These are phyloP conservation scores for Plectranthus barbatus DNA, from an alignment of 257 asterid genomes.

Conservation along the genomic window DNA sequence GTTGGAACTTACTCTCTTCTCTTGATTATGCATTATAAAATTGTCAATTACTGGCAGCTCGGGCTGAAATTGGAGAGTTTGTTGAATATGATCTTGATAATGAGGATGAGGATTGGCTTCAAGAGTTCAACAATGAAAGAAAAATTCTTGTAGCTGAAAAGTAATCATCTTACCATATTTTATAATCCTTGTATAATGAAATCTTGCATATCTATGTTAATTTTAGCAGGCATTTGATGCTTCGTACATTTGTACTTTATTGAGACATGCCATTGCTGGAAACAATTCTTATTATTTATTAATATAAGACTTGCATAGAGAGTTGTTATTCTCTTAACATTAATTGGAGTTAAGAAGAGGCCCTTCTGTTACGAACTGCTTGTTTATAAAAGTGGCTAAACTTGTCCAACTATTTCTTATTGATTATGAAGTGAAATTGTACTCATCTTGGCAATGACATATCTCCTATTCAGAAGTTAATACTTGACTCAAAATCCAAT, in stretches of 20 bases:
- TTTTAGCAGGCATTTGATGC: neutral
- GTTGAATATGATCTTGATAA: conserved; percentile 98
- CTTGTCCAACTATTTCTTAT: neutral
- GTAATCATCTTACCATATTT: conserved; percentile 35
- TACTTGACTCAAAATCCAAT: neutral
- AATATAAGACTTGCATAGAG: neutral
- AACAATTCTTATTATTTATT: neutral
- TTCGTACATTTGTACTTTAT: neutral
- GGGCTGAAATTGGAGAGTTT: conserved; percentile 96
- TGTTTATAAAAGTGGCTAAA: neutral
- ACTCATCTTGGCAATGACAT: neutral
- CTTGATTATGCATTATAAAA: neutral
- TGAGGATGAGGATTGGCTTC: conserved; percentile 99
- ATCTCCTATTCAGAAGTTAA: neutral
- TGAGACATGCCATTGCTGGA: neutral
- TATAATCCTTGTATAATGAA: conserved; percentile 12
- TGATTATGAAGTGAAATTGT: neutral
- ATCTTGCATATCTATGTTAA: neutral
- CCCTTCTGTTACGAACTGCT: neutral
- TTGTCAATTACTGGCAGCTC: conserved; percentile 44
- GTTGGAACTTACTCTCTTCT: neutral
- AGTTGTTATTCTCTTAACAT: neutral
- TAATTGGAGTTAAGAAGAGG: neutral
- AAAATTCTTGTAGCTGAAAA: conserved; percentile 59
- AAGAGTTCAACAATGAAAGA: conserved; percentile 69